Base-by-base conservation (phyloP, 441 rosid genomes). In the Populus hybrid region DNA sequence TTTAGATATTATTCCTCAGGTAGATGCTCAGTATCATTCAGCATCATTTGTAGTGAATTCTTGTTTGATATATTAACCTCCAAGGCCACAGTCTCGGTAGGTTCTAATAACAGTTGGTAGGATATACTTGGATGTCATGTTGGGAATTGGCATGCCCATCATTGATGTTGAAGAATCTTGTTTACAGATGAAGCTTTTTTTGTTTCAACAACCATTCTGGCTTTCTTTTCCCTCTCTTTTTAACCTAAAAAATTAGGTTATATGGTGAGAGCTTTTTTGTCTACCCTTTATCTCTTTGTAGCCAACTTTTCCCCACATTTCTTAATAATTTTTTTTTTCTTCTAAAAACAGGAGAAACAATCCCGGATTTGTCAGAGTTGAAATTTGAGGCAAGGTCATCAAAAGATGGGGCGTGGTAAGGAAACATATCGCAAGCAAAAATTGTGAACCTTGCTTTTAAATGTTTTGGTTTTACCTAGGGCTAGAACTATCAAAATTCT, bases 371-470 rank as follows among this genome's bases (percentile, higher is more conserved):
- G 54, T 81, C 91, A 73, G 78, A 82, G 28, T 36, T 87, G 84
- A 85, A 86, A 83, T 90, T 90, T 67, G 95, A 91, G 84, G 93
- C 95, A 59, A 86, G 78, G 70, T 91, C 95, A 76, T 85, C 89
- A 20, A 91, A 88, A 88, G 95, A 91, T 69, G 89, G 86, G 59
- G 93, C 93, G 77, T 91, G 95, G 95, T 90, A 79, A 81, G 87
- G 67, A 57, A 79, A 24, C n/a, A 71, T 72, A 42, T 66, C 21
- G 35, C 69, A 23, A 23, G 42, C 18, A 30, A 35, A 9, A 3
- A 8, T 3, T 16, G 36, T 57, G 65, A 9, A 8, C 14, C 54
- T 36, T 8, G 8, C 36, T 35, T 7, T 34, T 46, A 35, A 12
- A 11, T 57, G 4, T 57, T 26, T 46, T 66, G 11, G 18, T 70